phyloP scores from a whole-genome alignment of 371 early-diverging fungal species.

The Chytridium lagenaria region DNA sequence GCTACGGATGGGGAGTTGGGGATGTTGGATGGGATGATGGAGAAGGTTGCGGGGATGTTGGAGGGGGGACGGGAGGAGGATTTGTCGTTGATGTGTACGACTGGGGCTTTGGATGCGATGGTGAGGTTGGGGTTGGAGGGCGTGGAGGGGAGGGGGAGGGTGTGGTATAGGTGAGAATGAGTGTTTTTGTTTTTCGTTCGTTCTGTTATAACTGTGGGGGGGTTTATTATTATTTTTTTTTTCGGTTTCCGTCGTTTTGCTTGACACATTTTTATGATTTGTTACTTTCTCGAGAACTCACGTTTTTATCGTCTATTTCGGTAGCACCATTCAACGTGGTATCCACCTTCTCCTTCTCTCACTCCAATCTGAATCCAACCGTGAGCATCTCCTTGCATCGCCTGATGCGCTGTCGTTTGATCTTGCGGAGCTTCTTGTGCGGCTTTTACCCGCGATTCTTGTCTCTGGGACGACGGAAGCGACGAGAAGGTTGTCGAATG shows the following conservation, averaged over 20 bases:
- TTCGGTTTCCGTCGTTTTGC: not conserved
- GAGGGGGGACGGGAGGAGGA: slow-evolving; percentile 5
- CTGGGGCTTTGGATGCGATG: slow-evolving; percentile 1
- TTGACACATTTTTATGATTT: not conserved
- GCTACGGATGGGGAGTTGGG: not conserved
- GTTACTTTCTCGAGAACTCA: not conserved
- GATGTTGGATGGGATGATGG: not conserved
- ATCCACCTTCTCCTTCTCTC: slow-evolving; percentile 9
- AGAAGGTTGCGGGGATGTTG: not conserved
- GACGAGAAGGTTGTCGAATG: not conserved
- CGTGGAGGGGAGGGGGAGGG: not conserved
- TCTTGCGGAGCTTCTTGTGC: not conserved
- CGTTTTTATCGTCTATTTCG: not conserved
- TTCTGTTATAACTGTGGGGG: not conserved
- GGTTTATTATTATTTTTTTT: not conserved
- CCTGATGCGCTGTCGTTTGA: not conserved
- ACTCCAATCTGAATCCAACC: not conserved
- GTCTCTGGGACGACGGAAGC: not conserved
- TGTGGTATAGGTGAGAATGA: not conserved
- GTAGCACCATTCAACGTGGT: not conserved
- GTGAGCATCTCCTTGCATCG: slow-evolving; percentile 11
- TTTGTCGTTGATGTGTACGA: not conserved
- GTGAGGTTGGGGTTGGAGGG: no score
- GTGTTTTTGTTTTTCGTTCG: not conserved
- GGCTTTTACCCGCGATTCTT: not conserved